Percentiles rank a stretch among this genome's conserved stretches.
Conservation (phyloP, 345 rosid species). For the Barbarea vulgaris region DNA sequence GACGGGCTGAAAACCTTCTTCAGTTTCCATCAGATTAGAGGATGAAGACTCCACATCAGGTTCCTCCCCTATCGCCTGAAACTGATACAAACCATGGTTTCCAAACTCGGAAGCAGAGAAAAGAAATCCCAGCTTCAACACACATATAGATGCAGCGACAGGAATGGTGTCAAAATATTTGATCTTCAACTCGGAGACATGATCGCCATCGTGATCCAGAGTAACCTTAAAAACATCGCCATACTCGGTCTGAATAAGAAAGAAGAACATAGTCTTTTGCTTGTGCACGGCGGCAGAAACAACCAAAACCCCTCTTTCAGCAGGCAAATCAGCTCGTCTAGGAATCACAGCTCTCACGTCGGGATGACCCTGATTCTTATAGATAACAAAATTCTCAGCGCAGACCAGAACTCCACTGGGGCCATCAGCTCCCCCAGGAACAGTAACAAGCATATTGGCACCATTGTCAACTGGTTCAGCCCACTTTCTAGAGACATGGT, state of each 20-base stretch:
- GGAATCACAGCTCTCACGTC: conserved; percentile 96
- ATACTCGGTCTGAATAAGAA: conserved; percentile 92
- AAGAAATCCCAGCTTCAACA: conserved; percentile 83
- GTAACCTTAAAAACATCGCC: conserved; percentile 95
- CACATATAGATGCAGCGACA: conserved; percentile 81
- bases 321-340: conserved; percentile 86
- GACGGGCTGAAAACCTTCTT: conserved; percentile 95
- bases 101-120: conserved; percentile 97
- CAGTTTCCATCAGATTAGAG: conserved; percentile 88
- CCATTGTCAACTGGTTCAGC: conserved; percentile 93
- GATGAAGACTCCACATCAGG: conserved; percentile 94
- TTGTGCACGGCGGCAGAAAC: conserved; percentile 88
- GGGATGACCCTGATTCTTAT: conserved; percentile 92
- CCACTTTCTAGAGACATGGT: conserved; percentile 97
- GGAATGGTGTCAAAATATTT: conserved; percentile 97
- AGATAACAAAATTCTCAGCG: conserved; percentile 95
- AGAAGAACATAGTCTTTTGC: conserved; percentile 92
- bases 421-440: conserved; percentile 98
- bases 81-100: conserved; percentile 92
- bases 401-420: conserved; percentile 97
- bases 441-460: conserved; percentile 96
- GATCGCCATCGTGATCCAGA: conserved; percentile 69
- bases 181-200: conserved; percentile 79
- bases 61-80: conserved; percentile 88
- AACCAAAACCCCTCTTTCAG: conserved; percentile 89